Evolutionary conservation across 768 basidiomycete species (phyloP).

Genomic region (Kwoniella heveanensis): DNA sequence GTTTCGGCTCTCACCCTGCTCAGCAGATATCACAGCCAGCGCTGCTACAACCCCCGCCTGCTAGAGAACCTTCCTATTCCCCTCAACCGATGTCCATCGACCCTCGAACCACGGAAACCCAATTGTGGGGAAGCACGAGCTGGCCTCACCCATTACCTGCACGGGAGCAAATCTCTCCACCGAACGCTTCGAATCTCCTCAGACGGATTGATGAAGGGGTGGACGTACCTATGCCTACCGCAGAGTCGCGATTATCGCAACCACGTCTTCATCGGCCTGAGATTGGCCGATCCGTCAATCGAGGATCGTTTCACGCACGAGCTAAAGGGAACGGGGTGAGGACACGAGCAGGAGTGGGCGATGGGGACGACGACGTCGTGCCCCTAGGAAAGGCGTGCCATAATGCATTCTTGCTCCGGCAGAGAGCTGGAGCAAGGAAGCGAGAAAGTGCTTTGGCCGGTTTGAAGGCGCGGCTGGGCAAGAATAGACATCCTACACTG

Average conservation of each 20-base stretch:
- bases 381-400: conserved; percentile 43
- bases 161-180: conserved; percentile 6
- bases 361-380: background rate
- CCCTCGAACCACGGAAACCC: conserved; percentile 24
- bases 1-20: background rate
- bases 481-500: background rate
- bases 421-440: conserved; percentile 15
- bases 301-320: background rate
- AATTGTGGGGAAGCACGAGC: conserved; percentile 2
- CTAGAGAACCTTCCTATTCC: conserved; percentile 18
- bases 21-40: background rate
- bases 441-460: conserved; percentile 6
- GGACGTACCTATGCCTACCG: conserved; percentile 24
- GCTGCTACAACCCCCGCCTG: background rate
- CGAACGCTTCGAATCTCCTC: conserved; percentile 1
- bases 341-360: background rate
- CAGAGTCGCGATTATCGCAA: background rate
- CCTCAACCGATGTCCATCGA: conserved; percentile 39
- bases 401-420: conserved; percentile 24
- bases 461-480: too few species aligned
- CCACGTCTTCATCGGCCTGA: conserved; percentile 2
- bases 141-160: conserved; percentile 22
- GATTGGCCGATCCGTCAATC: background rate
- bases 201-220: background rate
- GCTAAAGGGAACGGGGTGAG: background rate